A percentile compares a stretch with the other conserved stretches of the same genome.
Evolutionary conservation across 2,329 filamentous ascomycete genomes (phyloP).

Genomic region (Trichoderma gracile): DNA sequence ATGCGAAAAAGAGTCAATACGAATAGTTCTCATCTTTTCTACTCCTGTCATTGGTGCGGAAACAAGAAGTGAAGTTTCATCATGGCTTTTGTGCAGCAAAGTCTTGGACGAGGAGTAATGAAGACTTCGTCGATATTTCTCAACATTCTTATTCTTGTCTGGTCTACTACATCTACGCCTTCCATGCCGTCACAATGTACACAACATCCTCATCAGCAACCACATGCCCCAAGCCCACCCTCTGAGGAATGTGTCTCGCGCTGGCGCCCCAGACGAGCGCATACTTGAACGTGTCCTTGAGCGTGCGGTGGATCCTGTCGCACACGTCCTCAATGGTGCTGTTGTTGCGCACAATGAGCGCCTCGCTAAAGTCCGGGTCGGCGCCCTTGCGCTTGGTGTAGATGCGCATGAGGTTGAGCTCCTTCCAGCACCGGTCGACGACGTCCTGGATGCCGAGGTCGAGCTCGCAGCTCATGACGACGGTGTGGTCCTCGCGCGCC

Average conservation of each 20-base stretch:
- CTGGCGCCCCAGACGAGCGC: conserved; percentile 97
- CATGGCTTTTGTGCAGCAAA: neutral
- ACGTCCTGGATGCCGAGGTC: conserved; percentile 93
- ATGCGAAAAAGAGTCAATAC: conserved; percentile 17
- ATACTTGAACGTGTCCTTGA: conserved; percentile 99
- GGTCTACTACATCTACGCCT: conserved; percentile 47
- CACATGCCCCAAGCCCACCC: conserved; percentile 80
- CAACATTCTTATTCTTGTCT: neutral
- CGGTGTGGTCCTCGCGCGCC: conserved; percentile 88
- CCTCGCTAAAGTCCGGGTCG: conserved; percentile 87
- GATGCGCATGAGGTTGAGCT: conserved; percentile 83
- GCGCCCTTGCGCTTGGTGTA: conserved; percentile 96
- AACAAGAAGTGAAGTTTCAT: neutral
- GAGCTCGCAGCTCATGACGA: conserved; percentile 96
- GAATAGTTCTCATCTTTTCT: conserved; percentile 9
- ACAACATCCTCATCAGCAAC: conserved; percentile 72
- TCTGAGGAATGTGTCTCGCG: conserved; percentile 89
- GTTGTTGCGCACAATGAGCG: conserved; percentile 85
- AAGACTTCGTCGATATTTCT: neutral
- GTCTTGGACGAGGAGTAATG: neutral
- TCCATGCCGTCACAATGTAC: conserved; percentile 66
- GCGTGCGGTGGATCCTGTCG: conserved; percentile 85
- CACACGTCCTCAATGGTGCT: conserved; percentile 96
- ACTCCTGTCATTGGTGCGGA: neutral
- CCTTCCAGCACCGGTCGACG: conserved; percentile 91